Evolutionary conservation across 257 asterid genomes (phyloP), one percentile per base, ranked within the genome.

Genomic region (Paulownia fortunei): DNA sequence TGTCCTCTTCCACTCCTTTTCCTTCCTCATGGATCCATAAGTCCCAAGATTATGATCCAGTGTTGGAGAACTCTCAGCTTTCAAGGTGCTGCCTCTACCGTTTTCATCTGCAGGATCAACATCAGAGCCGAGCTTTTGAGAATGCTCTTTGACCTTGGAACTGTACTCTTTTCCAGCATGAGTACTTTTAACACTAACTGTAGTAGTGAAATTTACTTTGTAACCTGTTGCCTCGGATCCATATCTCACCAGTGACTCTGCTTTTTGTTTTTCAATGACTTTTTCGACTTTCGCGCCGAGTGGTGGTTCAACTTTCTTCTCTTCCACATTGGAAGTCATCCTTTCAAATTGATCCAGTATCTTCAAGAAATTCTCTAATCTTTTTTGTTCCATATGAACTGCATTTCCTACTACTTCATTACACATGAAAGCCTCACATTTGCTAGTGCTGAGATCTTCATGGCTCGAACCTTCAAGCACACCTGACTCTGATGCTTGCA

Each of bases 1-100:
- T 7, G 99, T 94, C 84, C 98, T 82, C 63, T 84, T 89, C 98
- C 98, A 92, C 63, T 91, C 97, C 37, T 86, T 94, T 47, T 90
- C 94, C 83, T 82, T 90, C 82, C 94, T 88, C 94, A 86, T 88
- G 24, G 93, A 91, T 74, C 98, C 98, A 34, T 77, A 80, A 58
- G 78, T 84, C 15, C 88, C 85, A 3, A 83, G 64, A 55, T 83
- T 74, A 69, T 74, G 54, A 15, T 73, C 74, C 47, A 70, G 54
- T 32, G 77, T 63, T 1, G 79, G 73, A 1, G 79, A 79, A 54
- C 79, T 76, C 74, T 74, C 87, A 1, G 62, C 60, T 34, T 72
- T 67, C 1, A 52, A 15, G 32, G 18, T 11, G 15, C 15, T 1
- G 11, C 63, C 63, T 23, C 16, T 21, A 6, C 21, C 69, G 7